Conservation (phyloP, 805 yeast genomes). For the Vanderwaltozyma yarrowii region DNA sequence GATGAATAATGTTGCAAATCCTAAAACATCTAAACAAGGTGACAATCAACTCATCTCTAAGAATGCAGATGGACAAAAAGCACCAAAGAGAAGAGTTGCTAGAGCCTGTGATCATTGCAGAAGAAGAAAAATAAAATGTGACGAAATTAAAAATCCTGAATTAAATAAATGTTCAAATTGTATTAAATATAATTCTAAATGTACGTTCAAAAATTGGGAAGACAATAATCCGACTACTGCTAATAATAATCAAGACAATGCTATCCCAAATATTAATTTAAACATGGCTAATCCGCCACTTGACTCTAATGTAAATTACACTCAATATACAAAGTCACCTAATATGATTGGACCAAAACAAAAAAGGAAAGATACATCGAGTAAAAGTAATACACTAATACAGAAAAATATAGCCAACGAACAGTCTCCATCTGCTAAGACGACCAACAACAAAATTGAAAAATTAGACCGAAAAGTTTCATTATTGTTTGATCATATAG, state of each 20-base stretch:
- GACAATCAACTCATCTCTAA: neutral
- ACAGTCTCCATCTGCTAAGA: neutral
- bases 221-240: conserved; percentile 4
- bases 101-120: conserved; percentile 28
- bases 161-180: conserved; percentile 23
- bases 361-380: neutral
- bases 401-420: neutral
- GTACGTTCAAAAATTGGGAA: conserved; percentile 20
- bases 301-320: no score
- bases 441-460: conserved; percentile 9
- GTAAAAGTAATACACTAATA: neutral
- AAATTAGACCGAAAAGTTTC: conserved; percentile 18
- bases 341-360: no score
- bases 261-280: no score
- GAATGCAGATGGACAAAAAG: neutral
- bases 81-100: conserved; percentile 18
- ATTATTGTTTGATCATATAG: conserved; percentile 13
- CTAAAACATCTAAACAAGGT: neutral
- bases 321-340: no score
- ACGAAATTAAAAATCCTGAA: conserved; percentile 10
- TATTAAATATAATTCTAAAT: conserved; percentile 15
- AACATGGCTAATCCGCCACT: no score
- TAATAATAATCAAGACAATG: neutral
- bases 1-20: neutral
- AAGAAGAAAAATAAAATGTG: conserved; percentile 26